Base-by-base conservation (phyloP, 805 yeast genomes). In the Wickerhamomyces canadensis region DNA sequence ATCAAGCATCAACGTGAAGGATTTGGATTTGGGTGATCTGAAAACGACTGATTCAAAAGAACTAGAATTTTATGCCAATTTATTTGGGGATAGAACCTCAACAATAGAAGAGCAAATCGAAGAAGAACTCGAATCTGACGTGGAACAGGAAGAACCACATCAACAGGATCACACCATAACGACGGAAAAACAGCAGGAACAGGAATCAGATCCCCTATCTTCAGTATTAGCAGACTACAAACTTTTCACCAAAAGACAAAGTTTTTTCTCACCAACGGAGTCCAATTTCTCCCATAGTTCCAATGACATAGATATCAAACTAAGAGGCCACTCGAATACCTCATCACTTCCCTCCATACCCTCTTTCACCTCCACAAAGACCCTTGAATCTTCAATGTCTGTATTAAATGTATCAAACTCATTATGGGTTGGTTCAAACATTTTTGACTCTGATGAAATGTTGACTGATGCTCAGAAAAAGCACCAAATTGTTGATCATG, bases 371-470 rank as follows among this genome's bases (percentile, higher is more conserved):
- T 43, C 53, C 0, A 8, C 39, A 12, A 40, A 34, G 5, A 38
- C 43, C 0, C 21, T 41, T 1, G 48, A 40, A 5, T 51, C 57
- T 0, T 43, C 41, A 32, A 16, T 34, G 5, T 51, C 47, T 10
- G 42, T 51, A 2, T n/a, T 39, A 36, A 34, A 34, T 8, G 44
- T 52, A 0, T 48, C 52, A 2, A 41, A 45, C 25, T 44, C 55
- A 0, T 14, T 52, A 7, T 52, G 57, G 57, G 48, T 52, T 24
- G 55, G 54, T 5, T 31, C 51, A 5, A 35, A 41, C 6, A 35
- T 46, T 6, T 27, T 31, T 3, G 37, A 35, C 23, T 6, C 14
- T 19, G 33, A 37, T 3, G 40, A 37, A 12, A 35, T 23, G 18
- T 26, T 27, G 6, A 17, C n/a, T n/a, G n/a, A n/a, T n/a, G n/a